Conservation (phyloP, 768 basidiomycete genomes). For the Dioszegia hungarica region DNA sequence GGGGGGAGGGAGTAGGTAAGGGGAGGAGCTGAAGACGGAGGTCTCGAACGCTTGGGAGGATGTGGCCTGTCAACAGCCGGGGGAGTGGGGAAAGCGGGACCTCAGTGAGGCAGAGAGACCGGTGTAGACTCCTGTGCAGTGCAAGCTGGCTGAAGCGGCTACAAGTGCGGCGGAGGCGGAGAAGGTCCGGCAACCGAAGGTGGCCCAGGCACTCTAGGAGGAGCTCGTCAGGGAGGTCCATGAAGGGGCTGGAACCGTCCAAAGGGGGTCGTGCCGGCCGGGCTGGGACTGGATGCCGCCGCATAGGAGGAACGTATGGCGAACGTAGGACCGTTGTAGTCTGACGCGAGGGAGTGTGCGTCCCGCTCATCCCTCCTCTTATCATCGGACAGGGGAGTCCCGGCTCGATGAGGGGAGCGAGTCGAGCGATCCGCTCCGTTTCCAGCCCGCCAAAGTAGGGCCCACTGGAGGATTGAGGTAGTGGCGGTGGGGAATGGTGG, state of each 20-base stretch:
- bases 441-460: background rate
- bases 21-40: constrained; percentile 32
- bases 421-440: no score
- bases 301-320: background rate
- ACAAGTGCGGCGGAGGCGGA: constrained; percentile 10
- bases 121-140: constrained; percentile 17
- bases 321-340: background rate
- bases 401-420: no score
- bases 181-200: constrained; percentile 20
- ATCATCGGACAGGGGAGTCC: no score
- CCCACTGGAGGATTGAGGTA: constrained; percentile 2
- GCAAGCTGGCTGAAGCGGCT: constrained; percentile 5
- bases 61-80: background rate
- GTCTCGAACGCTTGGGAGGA: constrained; percentile 20
- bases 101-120: constrained; percentile 11
- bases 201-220: constrained; percentile 15
- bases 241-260: constrained; percentile 21
- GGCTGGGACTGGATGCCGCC: background rate
- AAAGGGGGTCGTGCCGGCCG: constrained; percentile 6
- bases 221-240: constrained; percentile 26
- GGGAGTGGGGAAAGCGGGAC: constrained; percentile 24
- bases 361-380: no score
- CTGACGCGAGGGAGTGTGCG: no score
- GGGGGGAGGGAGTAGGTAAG: constrained; percentile 7
- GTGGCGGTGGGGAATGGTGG: background rate